phyloP scores from a whole-genome alignment of 148 eudicot genomes.

The Mesembryanthemum crystallinum region DNA sequence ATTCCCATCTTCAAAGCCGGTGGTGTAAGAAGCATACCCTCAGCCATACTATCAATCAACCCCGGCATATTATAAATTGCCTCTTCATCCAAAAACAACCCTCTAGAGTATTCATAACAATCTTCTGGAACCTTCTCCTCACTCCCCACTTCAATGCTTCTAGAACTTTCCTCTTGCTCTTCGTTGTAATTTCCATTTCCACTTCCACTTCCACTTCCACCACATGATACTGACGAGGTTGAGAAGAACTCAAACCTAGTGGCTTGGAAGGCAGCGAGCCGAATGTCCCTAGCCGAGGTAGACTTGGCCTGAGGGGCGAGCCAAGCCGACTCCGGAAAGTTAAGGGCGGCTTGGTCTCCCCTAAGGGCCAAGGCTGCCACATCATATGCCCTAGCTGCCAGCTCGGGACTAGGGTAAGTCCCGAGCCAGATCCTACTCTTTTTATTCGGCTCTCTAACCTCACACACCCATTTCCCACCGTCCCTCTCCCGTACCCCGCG shows the following conservation, averaged over 20 bases:
- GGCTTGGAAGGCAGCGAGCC: conserved; percentile 49
- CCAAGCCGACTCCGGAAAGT: conserved; percentile 47
- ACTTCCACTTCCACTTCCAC: background rate
- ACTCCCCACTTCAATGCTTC: background rate
- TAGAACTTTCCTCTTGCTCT: background rate
- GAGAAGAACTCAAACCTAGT: background rate
- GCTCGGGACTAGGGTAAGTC: conserved; percentile 49
- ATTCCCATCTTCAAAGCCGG: conserved; percentile 47
- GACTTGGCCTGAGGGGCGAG: conserved; percentile 43
- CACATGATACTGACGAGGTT: background rate
- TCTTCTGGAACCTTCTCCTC: background rate
- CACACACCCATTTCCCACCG: conserved; percentile 64
- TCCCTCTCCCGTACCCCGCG: conserved; percentile 50
- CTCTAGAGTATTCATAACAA: background rate
- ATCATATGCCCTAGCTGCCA: conserved; percentile 69
- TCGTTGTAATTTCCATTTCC: background rate
- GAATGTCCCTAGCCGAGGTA: conserved; percentile 44
- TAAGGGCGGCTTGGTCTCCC: conserved; percentile 40
- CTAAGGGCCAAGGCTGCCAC: conserved; percentile 57
- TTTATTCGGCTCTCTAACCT: conserved; percentile 55
- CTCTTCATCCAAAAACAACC: conserved; percentile 55
- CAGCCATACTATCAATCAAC: conserved; percentile 67
- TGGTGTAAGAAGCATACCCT: conserved; percentile 77
- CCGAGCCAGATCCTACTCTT: conserved; percentile 66
- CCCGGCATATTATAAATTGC: conserved; percentile 61